Evolutionary conservation across 768 basidiomycete genomes (phyloP).

Genomic region (Dioszegia aurantiaca): DNA sequence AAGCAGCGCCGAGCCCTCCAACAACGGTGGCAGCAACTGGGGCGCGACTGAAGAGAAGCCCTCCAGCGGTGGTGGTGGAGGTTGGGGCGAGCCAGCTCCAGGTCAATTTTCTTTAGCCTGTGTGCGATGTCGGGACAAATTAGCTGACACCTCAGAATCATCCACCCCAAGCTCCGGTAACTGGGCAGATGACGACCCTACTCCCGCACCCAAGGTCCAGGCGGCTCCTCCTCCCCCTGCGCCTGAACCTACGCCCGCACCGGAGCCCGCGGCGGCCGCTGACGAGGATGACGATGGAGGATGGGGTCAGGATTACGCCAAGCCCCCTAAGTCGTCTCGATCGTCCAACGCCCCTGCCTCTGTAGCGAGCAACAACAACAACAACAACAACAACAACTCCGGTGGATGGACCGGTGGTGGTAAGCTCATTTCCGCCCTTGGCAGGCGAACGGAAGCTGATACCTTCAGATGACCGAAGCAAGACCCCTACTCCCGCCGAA

Average conservation of each 20-base stretch:
- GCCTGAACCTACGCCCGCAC: not conserved
- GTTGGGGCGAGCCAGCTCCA: constrained; percentile 2
- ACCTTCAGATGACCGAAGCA: not conserved
- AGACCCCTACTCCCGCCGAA: constrained; percentile 3
- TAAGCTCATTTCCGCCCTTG: not conserved
- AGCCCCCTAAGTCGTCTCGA: not conserved
- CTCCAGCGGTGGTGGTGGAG: not conserved
- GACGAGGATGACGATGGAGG: constrained; percentile 7
- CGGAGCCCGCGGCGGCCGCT: not conserved
- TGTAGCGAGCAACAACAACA: not conserved
- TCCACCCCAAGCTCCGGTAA: not conserved
- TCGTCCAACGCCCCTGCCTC: not conserved
- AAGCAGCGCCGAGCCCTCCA: not conserved
- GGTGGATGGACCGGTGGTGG: not conserved
- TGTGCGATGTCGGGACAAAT: not conserved
- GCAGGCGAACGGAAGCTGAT: not conserved
- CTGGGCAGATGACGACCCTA: not conserved
- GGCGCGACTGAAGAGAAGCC: not conserved
- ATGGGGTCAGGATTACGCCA: constrained; percentile 1
- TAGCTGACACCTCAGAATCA: not conserved
- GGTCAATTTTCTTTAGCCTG: not conserved
- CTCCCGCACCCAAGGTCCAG: not conserved
- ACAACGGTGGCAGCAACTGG: not conserved
- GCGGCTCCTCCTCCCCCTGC: not conserved
- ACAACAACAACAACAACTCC: not conserved